Conservation (phyloP, 2,329 filamentous ascomycete species). For the Alternaria arborescens region DNA sequence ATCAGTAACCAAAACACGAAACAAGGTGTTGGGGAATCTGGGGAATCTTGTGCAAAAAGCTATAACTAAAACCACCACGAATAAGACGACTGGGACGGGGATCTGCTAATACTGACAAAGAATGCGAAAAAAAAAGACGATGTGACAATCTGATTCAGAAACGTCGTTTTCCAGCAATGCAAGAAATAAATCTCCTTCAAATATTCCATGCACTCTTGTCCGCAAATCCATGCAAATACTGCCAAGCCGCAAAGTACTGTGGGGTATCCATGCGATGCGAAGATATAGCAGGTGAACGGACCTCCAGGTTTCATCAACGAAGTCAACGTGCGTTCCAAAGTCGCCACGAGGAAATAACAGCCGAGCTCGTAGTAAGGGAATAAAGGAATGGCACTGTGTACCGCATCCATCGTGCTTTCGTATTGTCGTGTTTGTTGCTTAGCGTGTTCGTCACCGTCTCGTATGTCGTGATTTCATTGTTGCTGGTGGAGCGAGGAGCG, state of each 20-base stretch:
- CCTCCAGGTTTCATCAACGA: constrained; percentile 29
- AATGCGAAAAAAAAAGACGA: constrained; percentile 16
- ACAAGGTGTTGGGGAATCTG: constrained; percentile 24
- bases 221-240: constrained; percentile 43
- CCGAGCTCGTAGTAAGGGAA: constrained; percentile 15
- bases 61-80: constrained; percentile 26
- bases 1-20: constrained; percentile 17
- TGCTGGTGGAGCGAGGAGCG: constrained; percentile 18
- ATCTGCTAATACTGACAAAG: constrained; percentile 16
- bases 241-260: constrained; percentile 28
- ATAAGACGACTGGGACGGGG: constrained; percentile 27
- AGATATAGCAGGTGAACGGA: constrained; percentile 28
- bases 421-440: constrained; percentile 23
- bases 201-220: constrained; percentile 27
- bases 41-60: constrained; percentile 44
- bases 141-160: constrained; percentile 26
- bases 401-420: constrained; percentile 24
- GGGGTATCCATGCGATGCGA: constrained; percentile 28
- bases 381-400: constrained; percentile 15
- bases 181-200: constrained; percentile 22
- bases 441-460: constrained; percentile 26
- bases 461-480: constrained; percentile 34
- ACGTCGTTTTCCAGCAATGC: constrained; percentile 35
- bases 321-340: constrained; percentile 29
- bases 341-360: constrained; percentile 19